Evolutionary conservation across 441 rosid species (phyloP).

Genomic region (Erysimum cheiri): DNA sequence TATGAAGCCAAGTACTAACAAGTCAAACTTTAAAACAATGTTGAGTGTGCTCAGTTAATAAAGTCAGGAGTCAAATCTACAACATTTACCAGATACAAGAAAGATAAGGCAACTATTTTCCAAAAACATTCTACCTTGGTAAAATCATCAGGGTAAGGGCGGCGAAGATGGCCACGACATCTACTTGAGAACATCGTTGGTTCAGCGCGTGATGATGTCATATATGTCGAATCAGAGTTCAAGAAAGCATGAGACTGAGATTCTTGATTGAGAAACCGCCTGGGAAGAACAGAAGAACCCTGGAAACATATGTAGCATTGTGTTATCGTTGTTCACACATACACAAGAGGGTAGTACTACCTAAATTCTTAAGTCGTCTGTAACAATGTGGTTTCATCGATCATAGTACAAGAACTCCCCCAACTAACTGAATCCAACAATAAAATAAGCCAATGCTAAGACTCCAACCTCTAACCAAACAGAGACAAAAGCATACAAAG

Average conservation of each 20-base stretch:
- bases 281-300: slow-evolving; percentile 58
- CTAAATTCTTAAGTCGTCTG: not conserved
- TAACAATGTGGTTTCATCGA: not conserved
- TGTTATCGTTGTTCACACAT: slow-evolving; percentile 32
- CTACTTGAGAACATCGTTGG: slow-evolving; percentile 56
- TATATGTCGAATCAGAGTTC: slow-evolving; percentile 50
- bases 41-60: not conserved
- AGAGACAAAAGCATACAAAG: slow-evolving; percentile 5
- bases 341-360: not conserved
- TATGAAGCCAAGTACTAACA: slow-evolving; percentile 9
- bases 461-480: slow-evolving; percentile 21
- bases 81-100: slow-evolving; percentile 13
- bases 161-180: slow-evolving; percentile 63
- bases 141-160: slow-evolving; percentile 80
- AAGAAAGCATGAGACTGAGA: slow-evolving; percentile 45
- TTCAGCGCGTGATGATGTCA: slow-evolving; percentile 49
- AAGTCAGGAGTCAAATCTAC: slow-evolving; percentile 5
- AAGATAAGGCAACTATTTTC: not conserved
- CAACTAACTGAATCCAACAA: slow-evolving; percentile 12
- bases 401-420: slow-evolving; percentile 8
- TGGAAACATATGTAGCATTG: slow-evolving; percentile 48
- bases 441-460: slow-evolving; percentile 12
- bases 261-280: slow-evolving; percentile 64
- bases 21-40: slow-evolving; percentile 11
- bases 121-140: slow-evolving; percentile 62